Evolutionary conservation across 176 grass and related monocot genomes (phyloP), one percentile per base, ranked within the genome.

Genomic region (Poa annua): DNA sequence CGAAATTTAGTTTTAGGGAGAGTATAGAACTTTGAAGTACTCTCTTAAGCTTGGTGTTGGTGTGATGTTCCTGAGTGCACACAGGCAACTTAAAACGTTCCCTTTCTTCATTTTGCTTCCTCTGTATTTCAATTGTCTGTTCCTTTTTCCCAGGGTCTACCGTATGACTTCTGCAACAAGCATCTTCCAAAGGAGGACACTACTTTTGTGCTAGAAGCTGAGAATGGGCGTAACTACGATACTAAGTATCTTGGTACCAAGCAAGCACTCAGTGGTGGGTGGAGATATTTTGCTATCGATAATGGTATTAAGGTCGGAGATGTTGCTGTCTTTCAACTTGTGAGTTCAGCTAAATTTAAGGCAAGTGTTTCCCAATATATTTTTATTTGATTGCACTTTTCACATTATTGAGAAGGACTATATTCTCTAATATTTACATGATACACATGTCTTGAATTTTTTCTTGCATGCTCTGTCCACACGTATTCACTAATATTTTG

Each of bases 211-310:
- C 65, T 89, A 53, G 83, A 89, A 85, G 88, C 77, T 78, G 78
- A 89, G 83, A 69, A 81, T 55, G 88, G 88, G 49, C 21, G 14
- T 44, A 81, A 64, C 7, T 54, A 81, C 77, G 12, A 38, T 34
- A 52, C 71, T 1, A 72, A 4, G 5, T 85, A 82, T 85, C 71
- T 85, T 44, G 72, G 78, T 32, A 1, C 1, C 35, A 89, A 81
- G 78, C 83, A 85, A 74, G 88, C 78, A 72, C 83, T 89, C 15
- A 85, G 88, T 82, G 88, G 22, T 29, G 78, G 88, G 4, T 89
- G 88, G 88, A 89, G 83, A 65, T 78, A 72, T 78, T 89, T 89
- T 45, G 63, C 88, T 7, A 35, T 85, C 25, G 54, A 82, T 4
- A 83, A 89, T 72, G 35, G 7, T 77, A 77, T 89, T 44, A 89